Conservation (phyloP, 371 early-diverging fungal species). For the Rhizopus sp. region DNA sequence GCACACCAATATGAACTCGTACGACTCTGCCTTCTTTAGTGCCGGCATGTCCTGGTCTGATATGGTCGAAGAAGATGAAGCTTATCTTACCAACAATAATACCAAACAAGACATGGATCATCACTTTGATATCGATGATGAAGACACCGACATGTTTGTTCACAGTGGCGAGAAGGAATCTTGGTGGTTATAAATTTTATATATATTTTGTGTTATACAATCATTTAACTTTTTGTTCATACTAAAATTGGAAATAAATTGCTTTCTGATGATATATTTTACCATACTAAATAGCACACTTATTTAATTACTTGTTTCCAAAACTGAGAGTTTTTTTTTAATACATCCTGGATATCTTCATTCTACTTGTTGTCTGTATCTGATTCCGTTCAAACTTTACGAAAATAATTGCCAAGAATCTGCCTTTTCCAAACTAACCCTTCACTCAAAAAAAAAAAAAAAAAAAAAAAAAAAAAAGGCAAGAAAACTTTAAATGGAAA, state of each 20-base stretch:
- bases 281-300: too few species aligned
- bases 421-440: too few species aligned
- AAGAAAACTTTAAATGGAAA: too few species aligned
- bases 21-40: conserved; percentile 50
- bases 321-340: too few species aligned
- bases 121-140: conserved; percentile 26
- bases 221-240: not conserved
- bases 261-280: not conserved
- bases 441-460: too few species aligned
- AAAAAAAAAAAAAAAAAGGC: too few species aligned
- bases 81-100: not conserved
- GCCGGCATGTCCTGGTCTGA: conserved; percentile 48
- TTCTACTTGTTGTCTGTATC: too few species aligned
- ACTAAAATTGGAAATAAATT: not conserved
- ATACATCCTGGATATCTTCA: too few species aligned
- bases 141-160: conserved; percentile 37
- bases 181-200: conserved; percentile 47
- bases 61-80: conserved; percentile 43
- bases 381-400: too few species aligned
- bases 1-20: conserved; percentile 26
- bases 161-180: conserved; percentile 47
- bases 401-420: too few species aligned
- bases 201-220: conserved; percentile 1
- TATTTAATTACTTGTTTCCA: too few species aligned
- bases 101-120: conserved; percentile 6